Evolutionary conservation across 2,329 filamentous ascomycete genomes (phyloP).

Genomic region (Endoconidiophora laricicola): DNA sequence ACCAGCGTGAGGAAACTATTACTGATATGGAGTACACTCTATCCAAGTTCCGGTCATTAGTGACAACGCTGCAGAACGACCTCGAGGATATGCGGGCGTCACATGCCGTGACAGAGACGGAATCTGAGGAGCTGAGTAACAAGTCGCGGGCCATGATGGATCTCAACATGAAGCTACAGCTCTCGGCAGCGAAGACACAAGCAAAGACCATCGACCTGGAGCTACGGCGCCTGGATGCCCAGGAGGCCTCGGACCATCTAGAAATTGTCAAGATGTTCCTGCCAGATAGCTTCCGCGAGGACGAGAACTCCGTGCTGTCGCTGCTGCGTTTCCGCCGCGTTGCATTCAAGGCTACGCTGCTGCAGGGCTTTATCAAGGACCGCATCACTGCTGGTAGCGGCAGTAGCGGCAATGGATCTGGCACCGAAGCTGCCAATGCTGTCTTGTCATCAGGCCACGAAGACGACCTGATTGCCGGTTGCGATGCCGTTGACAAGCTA

Average conservation of each 20-base stretch:
- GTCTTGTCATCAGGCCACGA: slow-evolving; percentile 43
- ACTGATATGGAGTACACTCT: slow-evolving; percentile 86
- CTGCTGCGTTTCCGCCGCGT: slow-evolving; percentile 77
- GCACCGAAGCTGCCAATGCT: not conserved
- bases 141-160: slow-evolving; percentile 92
- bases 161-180: slow-evolving; percentile 83
- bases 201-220: slow-evolving; percentile 90
- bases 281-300: slow-evolving; percentile 64
- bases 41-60: slow-evolving; percentile 73
- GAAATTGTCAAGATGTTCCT: slow-evolving; percentile 79
- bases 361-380: slow-evolving; percentile 66
- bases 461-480: slow-evolving; percentile 64
- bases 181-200: slow-evolving; percentile 79
- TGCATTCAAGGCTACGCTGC: slow-evolving; percentile 69
- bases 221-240: slow-evolving; percentile 67
- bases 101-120: slow-evolving; percentile 79
- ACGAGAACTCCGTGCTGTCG: slow-evolving; percentile 74
- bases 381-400: slow-evolving; percentile 44
- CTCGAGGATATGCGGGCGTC: slow-evolving; percentile 85
- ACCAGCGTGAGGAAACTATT: slow-evolving; percentile 61
- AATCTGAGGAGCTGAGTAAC: slow-evolving; percentile 77
- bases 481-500: slow-evolving; percentile 71
- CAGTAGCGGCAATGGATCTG: not conserved
- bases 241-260: slow-evolving; percentile 77
- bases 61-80: slow-evolving; percentile 69